Conservation (phyloP, 495 filamentous ascomycete genomes). For the Xylona heveae region DNA sequence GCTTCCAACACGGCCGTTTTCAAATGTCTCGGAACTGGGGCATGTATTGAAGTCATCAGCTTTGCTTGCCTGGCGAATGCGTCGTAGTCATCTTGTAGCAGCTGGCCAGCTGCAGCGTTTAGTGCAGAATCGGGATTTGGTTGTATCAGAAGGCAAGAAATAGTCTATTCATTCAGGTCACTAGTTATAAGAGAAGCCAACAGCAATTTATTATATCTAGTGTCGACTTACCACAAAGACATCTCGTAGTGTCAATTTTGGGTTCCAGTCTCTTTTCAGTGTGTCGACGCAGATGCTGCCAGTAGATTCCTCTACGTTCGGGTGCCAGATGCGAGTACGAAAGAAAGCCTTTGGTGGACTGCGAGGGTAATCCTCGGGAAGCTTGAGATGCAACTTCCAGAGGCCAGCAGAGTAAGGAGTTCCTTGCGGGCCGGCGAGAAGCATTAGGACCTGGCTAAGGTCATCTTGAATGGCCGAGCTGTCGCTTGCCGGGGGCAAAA, state of each 20-base stretch:
- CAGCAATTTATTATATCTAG: background rate
- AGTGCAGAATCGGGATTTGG: slow-evolving; percentile 53
- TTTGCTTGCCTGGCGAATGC: slow-evolving; percentile 37
- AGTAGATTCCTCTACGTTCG: slow-evolving; percentile 44
- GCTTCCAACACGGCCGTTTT: slow-evolving; percentile 28
- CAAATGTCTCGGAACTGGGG: slow-evolving; percentile 25
- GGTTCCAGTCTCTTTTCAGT: slow-evolving; percentile 46
- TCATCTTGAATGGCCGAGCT: slow-evolving; percentile 23
- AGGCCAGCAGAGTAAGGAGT: slow-evolving; percentile 40
- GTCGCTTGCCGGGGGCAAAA: slow-evolving; percentile 26
- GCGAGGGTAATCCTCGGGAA: slow-evolving; percentile 41
- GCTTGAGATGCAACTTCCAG: slow-evolving; percentile 38
- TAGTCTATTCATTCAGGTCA: slow-evolving; percentile 20
- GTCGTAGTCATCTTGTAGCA: slow-evolving; percentile 40
- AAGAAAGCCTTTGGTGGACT: slow-evolving; percentile 47
- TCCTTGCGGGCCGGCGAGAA: slow-evolving; percentile 38
- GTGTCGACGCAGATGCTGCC: slow-evolving; percentile 55
- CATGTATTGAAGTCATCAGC: slow-evolving; percentile 48
- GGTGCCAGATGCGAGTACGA: slow-evolving; percentile 48
- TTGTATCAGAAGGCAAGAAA: slow-evolving; percentile 49
- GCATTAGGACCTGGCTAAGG: slow-evolving; percentile 34
- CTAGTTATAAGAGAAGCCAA: too few relatives aligned
- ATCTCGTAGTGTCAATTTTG: slow-evolving; percentile 36
- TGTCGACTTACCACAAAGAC: slow-evolving; percentile 33
- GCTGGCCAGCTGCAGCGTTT: slow-evolving; percentile 38